These are phyloP conservation scores for Aspergillus pseudoterreus DNA, from an alignment of 2,329 filamentous ascomycete species.

Conservation along the genomic window DNA sequence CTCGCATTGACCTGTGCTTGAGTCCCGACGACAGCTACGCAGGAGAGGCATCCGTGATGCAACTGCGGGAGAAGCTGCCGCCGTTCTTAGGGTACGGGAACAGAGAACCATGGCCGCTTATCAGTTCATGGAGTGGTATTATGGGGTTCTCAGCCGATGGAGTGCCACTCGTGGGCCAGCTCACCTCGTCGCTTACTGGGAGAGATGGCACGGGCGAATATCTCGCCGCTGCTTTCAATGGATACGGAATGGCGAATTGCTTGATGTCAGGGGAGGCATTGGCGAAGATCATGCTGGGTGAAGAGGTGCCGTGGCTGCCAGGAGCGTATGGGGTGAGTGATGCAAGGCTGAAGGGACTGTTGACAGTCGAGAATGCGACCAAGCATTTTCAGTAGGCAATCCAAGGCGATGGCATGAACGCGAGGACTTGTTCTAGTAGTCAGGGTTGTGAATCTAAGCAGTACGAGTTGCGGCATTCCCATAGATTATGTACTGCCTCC, in stretches of 20 bases:
- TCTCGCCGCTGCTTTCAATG: slow-evolving; percentile 61
- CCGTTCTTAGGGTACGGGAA: slow-evolving; percentile 16
- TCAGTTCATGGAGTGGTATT: slow-evolving; percentile 36
- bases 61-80: slow-evolving; percentile 17
- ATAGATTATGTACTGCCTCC: background rate
- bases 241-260: slow-evolving; percentile 63
- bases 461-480: too few relatives aligned
- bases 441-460: too few relatives aligned
- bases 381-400: background rate
- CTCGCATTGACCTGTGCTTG: slow-evolving; percentile 15
- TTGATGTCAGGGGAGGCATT: slow-evolving; percentile 26
- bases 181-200: slow-evolving; percentile 39
- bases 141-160: slow-evolving; percentile 52
- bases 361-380: slow-evolving; percentile 1
- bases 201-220: slow-evolving; percentile 36
- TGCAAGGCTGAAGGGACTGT: background rate
- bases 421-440: background rate
- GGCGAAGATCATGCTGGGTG: slow-evolving; percentile 26
- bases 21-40: slow-evolving; percentile 21
- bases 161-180: slow-evolving; percentile 50
- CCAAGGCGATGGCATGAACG: background rate
- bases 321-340: slow-evolving; percentile 5
- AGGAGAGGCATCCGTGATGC: slow-evolving; percentile 12
- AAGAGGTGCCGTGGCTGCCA: slow-evolving; percentile 1
- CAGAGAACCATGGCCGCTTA: slow-evolving; percentile 14